Evolutionary conservation across 805 yeast genomes (phyloP), one percentile per base, ranked within the genome.

Genomic region (Saturnispora mendoncae): DNA sequence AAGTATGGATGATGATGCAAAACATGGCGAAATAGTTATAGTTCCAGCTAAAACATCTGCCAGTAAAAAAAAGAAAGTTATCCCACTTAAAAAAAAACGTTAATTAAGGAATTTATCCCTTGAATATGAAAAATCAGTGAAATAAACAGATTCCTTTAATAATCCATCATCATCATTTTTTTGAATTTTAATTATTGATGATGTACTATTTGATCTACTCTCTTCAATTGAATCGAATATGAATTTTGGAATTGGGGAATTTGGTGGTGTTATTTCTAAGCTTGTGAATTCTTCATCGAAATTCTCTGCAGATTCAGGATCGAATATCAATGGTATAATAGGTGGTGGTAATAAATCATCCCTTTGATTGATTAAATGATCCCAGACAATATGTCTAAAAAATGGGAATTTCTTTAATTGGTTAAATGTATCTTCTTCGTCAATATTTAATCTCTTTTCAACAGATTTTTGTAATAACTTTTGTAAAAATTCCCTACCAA

Each of bases 231-330:
- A 42, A 26, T 55, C 54, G 38, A 57, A 52, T n/a, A 57, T 44
- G 2, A 52, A 49, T 28, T 49, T 51, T 1, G 53, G 43, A 5
- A 57, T 51, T 15, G 65, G 65, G 0, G 62, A 57, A 27, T 61
- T 52, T 26, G 65, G 65, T 10, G 65, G 65, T 1, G 64, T 69
- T 33, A 78, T 66, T 29, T 70, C 69, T 80, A 84, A 71, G 7
- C 70, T 71, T 0, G 95, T 86, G 61, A 86, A 86, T 45, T 83
- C 88, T 8, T 69, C 61, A 47, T 84, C 85, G 55, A 86, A 86
- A 53, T 86, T 86, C 56, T 86, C 95, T 0, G 95, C 95, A 41
- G 82, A 56, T 35, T 69, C 78, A 19, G 94, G 90, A 53, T 85
- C 78, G 0, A 94, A 82, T 33, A 87, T 74, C 5, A 84, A 61